Evolutionary conservation across 805 yeast species (phyloP).

Genomic region (Schwanniomyces pseudopolymorphus): DNA sequence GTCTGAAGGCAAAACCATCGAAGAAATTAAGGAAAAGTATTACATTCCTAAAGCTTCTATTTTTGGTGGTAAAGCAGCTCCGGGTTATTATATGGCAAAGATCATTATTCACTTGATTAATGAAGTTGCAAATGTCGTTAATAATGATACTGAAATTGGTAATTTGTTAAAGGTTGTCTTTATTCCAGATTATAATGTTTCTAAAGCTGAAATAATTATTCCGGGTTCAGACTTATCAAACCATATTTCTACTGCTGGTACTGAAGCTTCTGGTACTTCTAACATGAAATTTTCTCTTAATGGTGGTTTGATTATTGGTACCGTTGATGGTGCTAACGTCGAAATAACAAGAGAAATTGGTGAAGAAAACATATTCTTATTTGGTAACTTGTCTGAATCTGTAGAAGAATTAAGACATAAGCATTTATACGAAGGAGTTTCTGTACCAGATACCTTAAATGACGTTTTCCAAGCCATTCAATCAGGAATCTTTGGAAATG

Average conservation of each 20-base stretch:
- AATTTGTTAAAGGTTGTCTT: slow-evolving; percentile 82
- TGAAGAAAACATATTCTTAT: slow-evolving; percentile 87
- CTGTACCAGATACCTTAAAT: slow-evolving; percentile 57
- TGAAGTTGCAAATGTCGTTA: slow-evolving; percentile 76
- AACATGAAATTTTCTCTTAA: slow-evolving; percentile 94
- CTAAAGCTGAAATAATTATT: slow-evolving; percentile 86
- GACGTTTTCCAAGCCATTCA: slow-evolving; percentile 68
- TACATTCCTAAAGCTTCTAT: slow-evolving; percentile 75
- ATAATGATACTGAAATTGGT: slow-evolving; percentile 71
- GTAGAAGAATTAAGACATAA: slow-evolving; percentile 82
- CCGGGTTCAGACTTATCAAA: slow-evolving; percentile 91
- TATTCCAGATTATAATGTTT: slow-evolving; percentile 89
- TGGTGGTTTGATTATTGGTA: slow-evolving; percentile 92
- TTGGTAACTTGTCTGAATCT: slow-evolving; percentile 87
- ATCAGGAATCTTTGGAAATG: slow-evolving; percentile 69
- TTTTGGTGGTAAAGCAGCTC: slow-evolving; percentile 95
- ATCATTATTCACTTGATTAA: slow-evolving; percentile 83
- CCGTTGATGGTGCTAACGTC: slow-evolving; percentile 96
- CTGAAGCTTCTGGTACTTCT: slow-evolving; percentile 95
- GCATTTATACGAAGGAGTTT: slow-evolving; percentile 62
- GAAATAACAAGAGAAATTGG: slow-evolving; percentile 94
- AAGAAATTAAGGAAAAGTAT: slow-evolving; percentile 56
- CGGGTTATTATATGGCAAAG: slow-evolving; percentile 97
- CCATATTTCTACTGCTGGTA: slow-evolving; percentile 96
- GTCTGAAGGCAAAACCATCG: slow-evolving; percentile 41